A percentile compares a stretch with the other conserved stretches of the same genome.
These are phyloP conservation scores for Phytophthora pseudosyringae DNA, from an alignment of 352 stramenopile species.

Conservation along the genomic window DNA sequence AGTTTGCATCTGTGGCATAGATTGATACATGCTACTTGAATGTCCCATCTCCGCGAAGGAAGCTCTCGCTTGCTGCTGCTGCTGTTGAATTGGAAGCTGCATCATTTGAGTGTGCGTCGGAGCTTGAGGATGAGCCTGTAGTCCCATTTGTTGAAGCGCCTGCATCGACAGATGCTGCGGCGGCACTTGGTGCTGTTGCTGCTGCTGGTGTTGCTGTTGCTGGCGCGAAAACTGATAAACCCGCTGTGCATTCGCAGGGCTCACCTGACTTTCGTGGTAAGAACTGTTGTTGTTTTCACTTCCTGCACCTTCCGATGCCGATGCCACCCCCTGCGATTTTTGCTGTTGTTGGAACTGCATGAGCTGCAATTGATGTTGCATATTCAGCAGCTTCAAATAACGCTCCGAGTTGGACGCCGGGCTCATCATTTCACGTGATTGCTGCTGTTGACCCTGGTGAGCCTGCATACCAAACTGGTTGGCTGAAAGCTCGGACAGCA, in stretches of 20 bases:
- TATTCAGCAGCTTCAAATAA: slow-evolving; percentile 86
- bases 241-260: slow-evolving; percentile 45
- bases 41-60: slow-evolving; percentile 59
- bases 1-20: slow-evolving; percentile 48
- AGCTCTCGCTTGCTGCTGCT: slow-evolving; percentile 48
- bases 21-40: slow-evolving; percentile 54
- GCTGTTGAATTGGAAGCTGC: slow-evolving; percentile 62
- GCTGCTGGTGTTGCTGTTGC: slow-evolving; percentile 46
- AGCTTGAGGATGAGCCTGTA: slow-evolving; percentile 46
- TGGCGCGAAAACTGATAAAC: slow-evolving; percentile 56
- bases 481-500: slow-evolving; percentile 46
- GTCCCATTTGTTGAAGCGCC: slow-evolving; percentile 60
- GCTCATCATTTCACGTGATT: slow-evolving; percentile 52
- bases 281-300: slow-evolving; percentile 37
- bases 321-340: slow-evolving; percentile 44
- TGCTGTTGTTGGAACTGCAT: slow-evolving; percentile 86
- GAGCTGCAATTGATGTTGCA: slow-evolving; percentile 89
- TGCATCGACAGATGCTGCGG: slow-evolving; percentile 61
- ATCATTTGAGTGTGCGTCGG: slow-evolving; percentile 62
- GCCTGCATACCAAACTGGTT: slow-evolving; percentile 43
- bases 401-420: slow-evolving; percentile 65
- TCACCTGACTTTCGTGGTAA: slow-evolving; percentile 63
- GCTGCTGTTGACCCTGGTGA: slow-evolving; percentile 44
- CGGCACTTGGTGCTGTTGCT: slow-evolving; percentile 36
- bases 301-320: slow-evolving; percentile 34